These are phyloP conservation scores for Dothiorella sarmentorum DNA, from an alignment of 2,329 filamentous ascomycete species.

Conservation along the genomic window DNA sequence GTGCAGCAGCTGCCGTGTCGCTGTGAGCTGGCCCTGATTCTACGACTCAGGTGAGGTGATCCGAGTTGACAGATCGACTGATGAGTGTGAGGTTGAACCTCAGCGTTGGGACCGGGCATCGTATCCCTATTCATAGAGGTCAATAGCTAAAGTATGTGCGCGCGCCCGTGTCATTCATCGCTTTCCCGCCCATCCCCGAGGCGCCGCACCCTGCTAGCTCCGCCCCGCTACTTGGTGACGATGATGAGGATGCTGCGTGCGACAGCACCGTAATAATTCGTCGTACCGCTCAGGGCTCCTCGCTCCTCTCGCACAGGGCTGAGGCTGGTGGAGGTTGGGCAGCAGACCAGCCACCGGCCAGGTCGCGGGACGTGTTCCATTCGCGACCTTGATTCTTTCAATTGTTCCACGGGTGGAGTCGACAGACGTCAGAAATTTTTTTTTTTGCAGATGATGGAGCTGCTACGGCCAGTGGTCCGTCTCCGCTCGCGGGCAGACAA, in stretches of 20 bases:
- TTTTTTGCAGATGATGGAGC: background rate
- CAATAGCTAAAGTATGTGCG: too few relatives aligned
- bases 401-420: conserved; percentile 9
- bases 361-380: conserved; percentile 10
- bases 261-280: background rate
- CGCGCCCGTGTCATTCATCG: background rate
- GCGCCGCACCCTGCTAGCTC: conserved; percentile 12
- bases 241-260: background rate
- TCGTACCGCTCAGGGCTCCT: background rate
- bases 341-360: conserved; percentile 6
- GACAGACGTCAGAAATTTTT: background rate
- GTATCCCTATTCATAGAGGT: conserved; percentile 13
- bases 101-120: conserved; percentile 6
- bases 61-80: conserved; percentile 6
- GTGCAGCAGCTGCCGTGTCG: conserved; percentile 12
- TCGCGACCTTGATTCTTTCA: conserved; percentile 14
- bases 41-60: conserved; percentile 15
- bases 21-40: background rate
- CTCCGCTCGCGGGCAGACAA: background rate
- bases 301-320: conserved; percentile 16
- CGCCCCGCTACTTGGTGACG: conserved; percentile 5
- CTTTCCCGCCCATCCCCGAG: conserved; percentile 14
- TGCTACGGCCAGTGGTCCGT: background rate
- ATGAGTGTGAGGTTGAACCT: conserved; percentile 8
- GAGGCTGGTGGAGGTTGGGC: conserved; percentile 2